Conservation (phyloP, 345 rosid genomes). For the Acer saccharum region DNA sequence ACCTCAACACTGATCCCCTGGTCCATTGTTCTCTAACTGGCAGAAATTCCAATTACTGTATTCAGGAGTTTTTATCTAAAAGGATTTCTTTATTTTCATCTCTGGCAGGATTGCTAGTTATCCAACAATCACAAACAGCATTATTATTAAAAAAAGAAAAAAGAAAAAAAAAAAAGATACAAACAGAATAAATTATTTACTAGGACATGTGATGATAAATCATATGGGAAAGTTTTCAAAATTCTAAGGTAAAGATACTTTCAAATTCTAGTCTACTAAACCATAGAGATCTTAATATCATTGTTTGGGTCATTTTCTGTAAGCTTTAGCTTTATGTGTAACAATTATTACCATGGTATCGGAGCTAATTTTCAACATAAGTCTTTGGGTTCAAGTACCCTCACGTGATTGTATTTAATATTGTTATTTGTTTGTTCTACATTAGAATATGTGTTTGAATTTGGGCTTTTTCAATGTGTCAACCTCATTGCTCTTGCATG, state of each 20-base stretch:
- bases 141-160: not conserved
- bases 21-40: not conserved
- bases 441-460: not conserved
- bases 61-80: not conserved
- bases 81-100: not conserved
- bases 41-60: not conserved
- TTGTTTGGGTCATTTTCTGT: not conserved
- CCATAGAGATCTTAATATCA: not conserved
- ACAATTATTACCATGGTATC: not conserved
- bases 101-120: not conserved
- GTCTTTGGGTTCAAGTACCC: not conserved
- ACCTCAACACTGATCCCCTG: not conserved
- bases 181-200: not conserved
- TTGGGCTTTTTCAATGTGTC: not conserved
- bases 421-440: not conserved
- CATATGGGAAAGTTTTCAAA: not conserved
- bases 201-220: not conserved
- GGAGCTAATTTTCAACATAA: not conserved
- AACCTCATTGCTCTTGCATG: not conserved
- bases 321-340: not conserved
- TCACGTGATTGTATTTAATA: not conserved
- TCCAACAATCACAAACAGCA: not conserved
- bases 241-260: not conserved
- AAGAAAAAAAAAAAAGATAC: too few species aligned
- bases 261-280: not conserved